These are phyloP conservation scores for Pachyrhizus erosus DNA, from an alignment of 306 rosid genomes.

Conservation along the genomic window DNA sequence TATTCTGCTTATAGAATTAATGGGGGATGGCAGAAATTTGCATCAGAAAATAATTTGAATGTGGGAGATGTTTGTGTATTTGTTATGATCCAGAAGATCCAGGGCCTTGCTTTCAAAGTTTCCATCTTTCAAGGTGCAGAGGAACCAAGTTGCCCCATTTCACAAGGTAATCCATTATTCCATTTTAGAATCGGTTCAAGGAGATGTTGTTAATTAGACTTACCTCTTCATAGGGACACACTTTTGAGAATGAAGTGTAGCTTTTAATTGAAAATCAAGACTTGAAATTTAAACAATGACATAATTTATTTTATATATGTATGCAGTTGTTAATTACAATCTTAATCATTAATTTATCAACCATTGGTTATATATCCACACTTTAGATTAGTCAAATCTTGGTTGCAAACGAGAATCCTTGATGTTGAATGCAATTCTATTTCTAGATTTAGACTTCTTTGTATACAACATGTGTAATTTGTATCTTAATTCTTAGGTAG, in stretches of 20 bases:
- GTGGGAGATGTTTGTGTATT: conserved; percentile 31
- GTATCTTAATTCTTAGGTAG: not conserved
- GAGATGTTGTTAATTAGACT: not conserved
- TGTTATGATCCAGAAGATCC: not conserved
- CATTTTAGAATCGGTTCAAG: not conserved
- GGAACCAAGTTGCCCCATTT: not conserved
- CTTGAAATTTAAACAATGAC: not conserved
- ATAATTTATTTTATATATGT: not conserved
- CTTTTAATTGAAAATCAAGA: not conserved
- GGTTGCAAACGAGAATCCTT: not conserved
- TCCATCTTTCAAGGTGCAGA: not conserved
- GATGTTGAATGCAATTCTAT: not conserved
- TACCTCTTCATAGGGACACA: not conserved
- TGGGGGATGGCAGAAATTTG: conserved; percentile 52
- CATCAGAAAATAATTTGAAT: conserved; percentile 28
- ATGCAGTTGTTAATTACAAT: not conserved
- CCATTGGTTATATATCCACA: not conserved
- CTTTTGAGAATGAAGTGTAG: not conserved
- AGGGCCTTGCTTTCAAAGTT: not conserved
- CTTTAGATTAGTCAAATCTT: not conserved
- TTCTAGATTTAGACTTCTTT: not conserved
- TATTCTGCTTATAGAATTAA: not conserved
- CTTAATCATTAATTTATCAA: not conserved
- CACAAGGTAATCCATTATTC: not conserved
- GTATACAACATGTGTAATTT: not conserved